These are phyloP conservation scores for Quercus lobata DNA, from an alignment of 331 rosid genomes.

Conservation along the genomic window DNA sequence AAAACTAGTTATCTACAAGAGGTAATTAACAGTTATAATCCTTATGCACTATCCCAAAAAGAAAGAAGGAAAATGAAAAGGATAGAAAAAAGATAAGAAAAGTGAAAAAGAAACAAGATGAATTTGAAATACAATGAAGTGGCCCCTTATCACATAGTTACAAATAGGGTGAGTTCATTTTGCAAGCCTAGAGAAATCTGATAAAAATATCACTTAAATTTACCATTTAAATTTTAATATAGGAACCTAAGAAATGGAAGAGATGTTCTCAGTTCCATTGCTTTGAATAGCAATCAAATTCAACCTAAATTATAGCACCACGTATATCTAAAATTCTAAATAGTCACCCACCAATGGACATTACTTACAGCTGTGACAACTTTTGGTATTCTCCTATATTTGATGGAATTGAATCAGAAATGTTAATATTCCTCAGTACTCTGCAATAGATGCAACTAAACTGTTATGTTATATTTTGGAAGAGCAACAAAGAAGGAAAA, in stretches of 20 bases:
- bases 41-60: too few relatives aligned
- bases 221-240: neutral
- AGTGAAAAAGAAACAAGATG: neutral
- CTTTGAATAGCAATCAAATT: neutral
- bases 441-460: slow-evolving; percentile 37
- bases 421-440: slow-evolving; percentile 58
- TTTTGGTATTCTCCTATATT: slow-evolving; percentile 42
- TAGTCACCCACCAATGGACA: slow-evolving; percentile 24
- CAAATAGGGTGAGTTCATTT: neutral
- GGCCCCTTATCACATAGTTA: neutral
- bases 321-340: neutral
- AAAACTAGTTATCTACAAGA: too few relatives aligned
- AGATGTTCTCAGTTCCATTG: neutral
- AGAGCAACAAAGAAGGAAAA: neutral
- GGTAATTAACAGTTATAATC: too few relatives aligned
- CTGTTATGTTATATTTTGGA: neutral
- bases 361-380: slow-evolving; percentile 22
- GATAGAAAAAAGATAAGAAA: neutral
- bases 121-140: neutral
- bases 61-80: too few relatives aligned
- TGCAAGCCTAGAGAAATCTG: too few relatives aligned
- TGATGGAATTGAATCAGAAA: slow-evolving; percentile 64
- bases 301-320: neutral
- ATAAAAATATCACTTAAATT: neutral
- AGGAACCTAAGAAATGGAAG: neutral